Evolutionary conservation across 75 land plant species (phyloP).

Genomic region (Chamaecyparis obtusa): DNA sequence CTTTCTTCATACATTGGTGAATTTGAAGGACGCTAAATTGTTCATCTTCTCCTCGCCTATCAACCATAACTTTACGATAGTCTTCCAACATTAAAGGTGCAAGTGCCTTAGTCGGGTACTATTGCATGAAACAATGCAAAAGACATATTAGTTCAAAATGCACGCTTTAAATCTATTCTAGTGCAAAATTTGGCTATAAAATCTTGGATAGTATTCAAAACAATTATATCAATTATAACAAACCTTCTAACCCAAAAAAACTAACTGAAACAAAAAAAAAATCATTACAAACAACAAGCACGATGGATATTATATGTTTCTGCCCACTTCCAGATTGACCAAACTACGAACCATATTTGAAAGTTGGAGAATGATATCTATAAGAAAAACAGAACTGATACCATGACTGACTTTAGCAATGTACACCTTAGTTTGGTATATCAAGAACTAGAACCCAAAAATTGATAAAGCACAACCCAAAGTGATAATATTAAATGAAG

Average conservation of each 20-base stretch:
- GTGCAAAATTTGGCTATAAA: background rate
- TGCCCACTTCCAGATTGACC: background rate
- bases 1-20: conserved; percentile 87
- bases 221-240: background rate
- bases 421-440: background rate
- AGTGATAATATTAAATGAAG: background rate
- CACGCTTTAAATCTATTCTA: background rate
- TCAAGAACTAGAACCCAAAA: background rate
- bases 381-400: background rate
- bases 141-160: background rate
- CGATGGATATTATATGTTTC: background rate
- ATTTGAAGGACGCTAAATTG: conserved; percentile 78
- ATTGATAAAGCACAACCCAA: background rate
- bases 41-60: conserved; percentile 86
- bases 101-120: conserved; percentile 99
- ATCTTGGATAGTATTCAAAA: background rate
- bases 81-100: conserved; percentile 96
- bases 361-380: background rate
- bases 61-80: conserved; percentile 87
- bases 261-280: background rate
- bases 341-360: background rate
- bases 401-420: background rate
- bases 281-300: background rate
- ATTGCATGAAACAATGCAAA: conserved; percentile 13
- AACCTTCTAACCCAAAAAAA: background rate